Evolutionary conservation across 345 rosid species (phyloP), one percentile per base, ranked within the genome.

Genomic region (Lepidium africanum): DNA sequence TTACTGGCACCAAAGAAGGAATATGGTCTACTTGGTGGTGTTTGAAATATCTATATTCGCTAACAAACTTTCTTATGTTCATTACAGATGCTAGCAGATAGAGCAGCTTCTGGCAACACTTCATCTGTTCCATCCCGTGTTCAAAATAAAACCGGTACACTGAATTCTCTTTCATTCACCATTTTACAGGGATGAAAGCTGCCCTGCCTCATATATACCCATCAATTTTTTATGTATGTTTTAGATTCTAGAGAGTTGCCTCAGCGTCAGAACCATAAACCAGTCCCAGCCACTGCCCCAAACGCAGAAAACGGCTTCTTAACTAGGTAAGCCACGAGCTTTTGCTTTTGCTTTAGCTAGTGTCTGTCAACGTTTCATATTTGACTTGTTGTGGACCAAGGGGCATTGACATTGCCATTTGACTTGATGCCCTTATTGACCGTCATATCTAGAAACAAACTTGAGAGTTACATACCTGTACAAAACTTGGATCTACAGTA

Each of bases 261-360:
- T 45, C 86, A 39, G 16, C 77, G 52, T 25, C 83, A 65, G 66
- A 67, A 67, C 14, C 80, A 67, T 15, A 83, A 72, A 63, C 74
- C 70, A 37, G 45, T 25, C 10, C 58, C 73, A 21, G 55, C 66
- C 47, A 9, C 65, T 3, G 33, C 67, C 17, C 10, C 71, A 15
- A 59, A 51, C 57, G 40, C 79, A 21, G 82, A 70, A 14, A 82
- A 84, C n/a, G 81, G 80, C 43, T 87, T 87, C 77, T 1, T 82
- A 48, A 65, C 67, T 76, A 87, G 92, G 92, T 81, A 78, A 76
- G 81, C 59, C 47, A 61, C 51, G 45, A 70, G n/a, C n/a, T n/a
- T n/a, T n/a, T n/a, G 45, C 52, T 30, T 59, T 59, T 48, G 30
- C 40, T 30, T 49, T 56, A 30, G 49, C 32, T 61, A 2, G 68